These are phyloP conservation scores for Chytriomyces sp. DNA, from an alignment of 192 early-diverging fungal genomes.

Conservation along the genomic window DNA sequence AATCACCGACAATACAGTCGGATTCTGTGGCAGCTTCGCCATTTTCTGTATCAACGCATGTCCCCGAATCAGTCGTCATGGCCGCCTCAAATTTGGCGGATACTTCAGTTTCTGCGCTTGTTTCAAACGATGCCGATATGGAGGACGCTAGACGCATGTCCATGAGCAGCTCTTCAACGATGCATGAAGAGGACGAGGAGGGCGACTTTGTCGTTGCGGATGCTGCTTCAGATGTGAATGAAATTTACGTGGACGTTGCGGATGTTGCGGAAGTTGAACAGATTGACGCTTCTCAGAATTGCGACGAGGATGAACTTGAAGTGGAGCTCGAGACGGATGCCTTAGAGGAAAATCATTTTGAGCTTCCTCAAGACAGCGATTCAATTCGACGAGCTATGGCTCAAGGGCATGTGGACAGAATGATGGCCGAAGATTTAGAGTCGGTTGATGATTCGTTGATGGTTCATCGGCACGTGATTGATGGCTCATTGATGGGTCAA, in stretches of 20 bases:
- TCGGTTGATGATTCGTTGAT: background rate
- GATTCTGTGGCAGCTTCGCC: background rate
- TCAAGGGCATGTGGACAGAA: background rate
- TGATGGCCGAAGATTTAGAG: background rate
- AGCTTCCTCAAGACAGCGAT: background rate
- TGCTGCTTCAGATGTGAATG: background rate
- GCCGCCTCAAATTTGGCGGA: no score
- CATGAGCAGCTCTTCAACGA: background rate
- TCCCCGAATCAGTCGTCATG: background rate
- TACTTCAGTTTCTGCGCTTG: background rate
- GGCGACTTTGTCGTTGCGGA: slow-evolving; percentile 12
- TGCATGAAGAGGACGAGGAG: slow-evolving; percentile 9
- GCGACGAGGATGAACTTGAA: no score
- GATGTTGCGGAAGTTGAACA: background rate
- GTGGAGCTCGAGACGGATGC: no score
- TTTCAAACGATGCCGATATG: background rate
- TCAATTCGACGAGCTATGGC: background rate
- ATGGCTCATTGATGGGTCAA: background rate
- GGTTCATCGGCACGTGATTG: background rate
- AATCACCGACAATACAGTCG: background rate
- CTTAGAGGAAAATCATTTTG: background rate
- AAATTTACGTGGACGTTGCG: background rate
- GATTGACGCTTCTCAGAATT: no score
- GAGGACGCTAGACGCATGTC: background rate
- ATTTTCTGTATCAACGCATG: background rate